Base-by-base conservation (phyloP, 768 basidiomycete species). In the Lentinula sp. region DNA sequence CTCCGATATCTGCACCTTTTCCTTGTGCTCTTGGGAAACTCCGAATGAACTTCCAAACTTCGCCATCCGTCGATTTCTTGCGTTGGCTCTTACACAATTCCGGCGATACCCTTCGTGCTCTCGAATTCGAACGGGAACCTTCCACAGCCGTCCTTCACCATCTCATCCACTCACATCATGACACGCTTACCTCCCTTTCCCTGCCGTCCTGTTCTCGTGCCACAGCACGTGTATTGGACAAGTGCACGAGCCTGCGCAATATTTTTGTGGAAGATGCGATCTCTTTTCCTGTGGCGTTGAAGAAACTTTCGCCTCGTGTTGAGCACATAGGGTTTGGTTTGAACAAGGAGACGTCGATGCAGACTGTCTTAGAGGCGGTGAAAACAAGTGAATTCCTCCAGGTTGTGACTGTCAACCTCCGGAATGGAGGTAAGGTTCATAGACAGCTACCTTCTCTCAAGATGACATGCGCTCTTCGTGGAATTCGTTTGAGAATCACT, bases 41-140 rank as follows among this genome's bases (percentile, higher is more conserved):
- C 43, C 78, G 81, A 61, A 77, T 88, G 72, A 87, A 88, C 72
- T 84, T 85, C 71, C 87, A 88, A 68, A 69, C 75, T n/a, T 71
- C 81, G 6, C 85, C 87, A 20, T 80, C 85, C 2, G 68, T 81
- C 50, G 85, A 86, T 39, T 85, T 90, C 70, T 72, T 88, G 65
- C 75, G 80, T 41, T 90, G 88, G 89, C 82, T 91, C 60, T 83
- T 90, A 28, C 80, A 83, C 66, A 77, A 81, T 60, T 86, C 87
- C 37, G 64, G 71, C 23, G 70, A 69, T 48, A 76, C 77, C n/a
- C 76, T 88, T 50, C 76, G 76, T 59, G 70, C 74, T 35, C 74
- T 90, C 59, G 82, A 86, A 59, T 74, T 90, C 59, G 82, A 82
- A 55, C 78, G 86, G 60, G 83, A 88, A 62, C 86, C 87, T 1